Evolutionary conservation across 345 rosid genomes (phyloP).

Genomic region (Adansonia digitata): DNA sequence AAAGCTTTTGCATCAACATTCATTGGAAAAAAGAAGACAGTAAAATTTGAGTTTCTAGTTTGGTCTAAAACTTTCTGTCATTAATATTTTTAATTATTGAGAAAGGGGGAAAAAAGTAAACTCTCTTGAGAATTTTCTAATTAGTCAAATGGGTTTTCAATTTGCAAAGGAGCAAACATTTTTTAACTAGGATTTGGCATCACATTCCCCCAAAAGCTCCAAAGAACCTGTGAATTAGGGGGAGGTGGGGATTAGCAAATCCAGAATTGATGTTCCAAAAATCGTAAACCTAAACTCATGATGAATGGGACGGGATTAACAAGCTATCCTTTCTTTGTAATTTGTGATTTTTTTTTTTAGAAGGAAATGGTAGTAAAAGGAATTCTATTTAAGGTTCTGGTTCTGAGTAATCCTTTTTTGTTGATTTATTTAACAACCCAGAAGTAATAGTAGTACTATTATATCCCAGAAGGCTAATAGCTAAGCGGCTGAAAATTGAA

Average conservation of each 20-base stretch:
- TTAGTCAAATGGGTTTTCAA: slow-evolving; percentile 1
- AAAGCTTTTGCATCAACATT: background rate
- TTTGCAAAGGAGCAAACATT: background rate
- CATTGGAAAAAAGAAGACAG: background rate
- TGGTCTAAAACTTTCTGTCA: background rate
- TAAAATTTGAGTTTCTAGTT: background rate
- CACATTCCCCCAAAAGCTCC: background rate
- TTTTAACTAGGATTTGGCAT: background rate
- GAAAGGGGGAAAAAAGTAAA: background rate
- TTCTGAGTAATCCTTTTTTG: too few species aligned
- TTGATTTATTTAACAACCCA: too few species aligned
- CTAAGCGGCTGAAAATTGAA: too few species aligned
- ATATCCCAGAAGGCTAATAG: too few species aligned
- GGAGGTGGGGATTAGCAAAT: background rate
- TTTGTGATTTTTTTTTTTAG: background rate
- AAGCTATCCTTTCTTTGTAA: background rate
- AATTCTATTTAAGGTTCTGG: too few species aligned
- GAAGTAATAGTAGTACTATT: too few species aligned
- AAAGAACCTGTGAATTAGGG: background rate
- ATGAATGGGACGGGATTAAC: background rate
- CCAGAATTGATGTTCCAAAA: background rate
- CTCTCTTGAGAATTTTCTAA: background rate
- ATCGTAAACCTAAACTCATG: background rate
- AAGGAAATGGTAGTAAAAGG: background rate
- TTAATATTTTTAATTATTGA: background rate